Evolutionary conservation across 129 eudicot genomes (phyloP).

Genomic region (Tagetes erecta): DNA sequence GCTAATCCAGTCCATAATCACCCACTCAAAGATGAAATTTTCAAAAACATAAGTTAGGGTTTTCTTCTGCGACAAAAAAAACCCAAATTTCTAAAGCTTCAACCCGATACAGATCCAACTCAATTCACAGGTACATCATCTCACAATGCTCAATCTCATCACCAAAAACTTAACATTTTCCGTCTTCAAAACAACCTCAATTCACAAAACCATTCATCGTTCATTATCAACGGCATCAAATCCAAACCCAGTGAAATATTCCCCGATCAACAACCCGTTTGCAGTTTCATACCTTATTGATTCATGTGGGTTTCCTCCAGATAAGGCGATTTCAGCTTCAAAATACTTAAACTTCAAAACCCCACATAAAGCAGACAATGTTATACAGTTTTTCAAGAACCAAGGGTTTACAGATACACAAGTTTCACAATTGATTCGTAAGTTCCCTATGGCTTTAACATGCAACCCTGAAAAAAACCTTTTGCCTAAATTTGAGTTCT

Average conservation of each 20-base stretch:
- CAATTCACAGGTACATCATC: slow-evolving; percentile 13
- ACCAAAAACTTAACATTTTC: slow-evolving; percentile 10
- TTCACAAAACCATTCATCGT: slow-evolving; percentile 1
- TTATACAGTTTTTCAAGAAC: slow-evolving; percentile 35
- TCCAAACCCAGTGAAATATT: neutral
- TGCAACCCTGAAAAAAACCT: slow-evolving; percentile 41
- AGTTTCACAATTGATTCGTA: slow-evolving; percentile 19
- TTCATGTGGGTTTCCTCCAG: slow-evolving; percentile 47
- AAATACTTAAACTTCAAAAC: slow-evolving; percentile 31
- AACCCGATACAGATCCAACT: neutral
- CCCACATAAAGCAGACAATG: slow-evolving; percentile 45
- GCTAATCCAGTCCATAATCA: too few relatives aligned
- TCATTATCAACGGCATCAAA: slow-evolving; percentile 18
- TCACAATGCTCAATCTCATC: slow-evolving; percentile 34
- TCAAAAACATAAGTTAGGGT: slow-evolving; percentile 4
- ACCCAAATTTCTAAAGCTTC: slow-evolving; percentile 17
- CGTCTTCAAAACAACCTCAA: slow-evolving; percentile 1
- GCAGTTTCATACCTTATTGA: slow-evolving; percentile 37
- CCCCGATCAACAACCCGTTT: neutral
- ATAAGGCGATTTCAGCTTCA: slow-evolving; percentile 45
- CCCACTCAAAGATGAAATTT: neutral
- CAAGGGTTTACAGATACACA: slow-evolving; percentile 43
- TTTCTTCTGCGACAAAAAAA: neutral
- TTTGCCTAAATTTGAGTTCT: slow-evolving; percentile 49
- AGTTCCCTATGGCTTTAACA: slow-evolving; percentile 28